Evolutionary conservation across 306 rosid species (phyloP).

Genomic region (Corylus avellana): DNA sequence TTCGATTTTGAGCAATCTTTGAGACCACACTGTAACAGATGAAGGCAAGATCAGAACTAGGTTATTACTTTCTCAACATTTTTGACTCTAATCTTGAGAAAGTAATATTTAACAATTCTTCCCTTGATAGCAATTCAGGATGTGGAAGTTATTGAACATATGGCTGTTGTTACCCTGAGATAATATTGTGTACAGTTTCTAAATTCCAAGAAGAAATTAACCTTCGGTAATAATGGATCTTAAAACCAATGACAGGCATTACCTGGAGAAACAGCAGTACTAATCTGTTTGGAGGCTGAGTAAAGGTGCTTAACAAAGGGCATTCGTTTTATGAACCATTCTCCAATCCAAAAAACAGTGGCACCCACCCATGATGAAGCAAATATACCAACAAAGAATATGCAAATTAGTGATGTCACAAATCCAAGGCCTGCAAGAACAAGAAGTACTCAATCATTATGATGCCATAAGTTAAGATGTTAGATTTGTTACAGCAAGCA

Average conservation of each 20-base stretch:
- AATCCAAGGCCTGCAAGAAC: slow-evolving; percentile 53
- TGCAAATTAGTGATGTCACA: slow-evolving; percentile 44
- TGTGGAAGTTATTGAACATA: background rate
- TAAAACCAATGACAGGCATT: background rate
- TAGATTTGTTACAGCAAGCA: slow-evolving; percentile 1
- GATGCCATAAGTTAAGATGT: background rate
- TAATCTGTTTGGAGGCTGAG: slow-evolving; percentile 56
- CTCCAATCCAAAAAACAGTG: slow-evolving; percentile 51
- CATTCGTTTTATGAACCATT: slow-evolving; percentile 57
- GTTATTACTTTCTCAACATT: too few species aligned
- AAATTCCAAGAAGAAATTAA: background rate
- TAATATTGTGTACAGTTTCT: background rate
- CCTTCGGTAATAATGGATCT: background rate
- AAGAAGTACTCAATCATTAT: slow-evolving; percentile 3
- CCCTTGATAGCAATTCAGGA: background rate
- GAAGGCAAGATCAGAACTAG: background rate
- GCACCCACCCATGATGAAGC: slow-evolving; percentile 66
- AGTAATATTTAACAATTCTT: background rate
- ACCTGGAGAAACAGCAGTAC: slow-evolving; percentile 62
- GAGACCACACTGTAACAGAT: background rate
- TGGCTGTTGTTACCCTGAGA: background rate
- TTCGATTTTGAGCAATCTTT: background rate
- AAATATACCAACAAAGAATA: slow-evolving; percentile 45
- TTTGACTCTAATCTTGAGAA: background rate
- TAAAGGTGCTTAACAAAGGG: slow-evolving; percentile 60